These are phyloP conservation scores for Erodium moschatum DNA, from an alignment of 441 rosid species.

Conservation along the genomic window DNA sequence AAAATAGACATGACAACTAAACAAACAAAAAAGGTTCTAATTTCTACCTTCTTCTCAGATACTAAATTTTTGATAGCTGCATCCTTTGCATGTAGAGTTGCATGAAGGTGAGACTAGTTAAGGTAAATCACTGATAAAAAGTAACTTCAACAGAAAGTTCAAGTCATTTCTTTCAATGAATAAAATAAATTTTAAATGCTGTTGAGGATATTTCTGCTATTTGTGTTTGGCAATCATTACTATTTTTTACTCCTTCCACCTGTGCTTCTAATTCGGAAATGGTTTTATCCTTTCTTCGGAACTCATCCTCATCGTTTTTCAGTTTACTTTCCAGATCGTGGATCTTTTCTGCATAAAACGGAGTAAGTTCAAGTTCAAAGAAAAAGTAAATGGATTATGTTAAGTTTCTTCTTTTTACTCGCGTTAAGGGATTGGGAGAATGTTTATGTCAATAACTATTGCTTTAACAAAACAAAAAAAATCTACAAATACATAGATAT, in stretches of 20 bases:
- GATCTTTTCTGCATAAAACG: conserved; percentile 46
- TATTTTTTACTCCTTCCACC: conserved; percentile 42
- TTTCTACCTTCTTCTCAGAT: conserved; percentile 53
- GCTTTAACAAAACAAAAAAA: neutral
- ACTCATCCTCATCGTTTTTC: conserved; percentile 35
- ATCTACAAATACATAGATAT: neutral
- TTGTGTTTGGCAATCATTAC: conserved; percentile 34
- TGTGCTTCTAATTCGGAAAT: conserved; percentile 50
- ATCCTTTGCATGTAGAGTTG: conserved; percentile 50
- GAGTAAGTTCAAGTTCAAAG: conserved; percentile 12
- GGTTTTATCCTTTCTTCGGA: conserved; percentile 39
- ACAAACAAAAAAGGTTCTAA: conserved; percentile 5
- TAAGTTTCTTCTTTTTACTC: neutral
- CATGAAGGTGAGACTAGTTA: conserved; percentile 64
- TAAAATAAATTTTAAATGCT: conserved; percentile 10
- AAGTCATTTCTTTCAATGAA: conserved; percentile 11
- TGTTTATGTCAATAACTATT: conserved; percentile 3
- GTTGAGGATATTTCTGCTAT: conserved; percentile 61
- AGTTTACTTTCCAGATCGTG: conserved; percentile 43
- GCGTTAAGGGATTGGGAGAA: neutral
- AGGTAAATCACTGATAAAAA: conserved; percentile 30
- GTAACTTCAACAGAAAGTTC: conserved; percentile 18
- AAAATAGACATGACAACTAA: conserved; percentile 14
- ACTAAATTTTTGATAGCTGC: conserved; percentile 46
- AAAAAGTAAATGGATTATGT: conserved; percentile 9